Conservation (phyloP, 352 stramenopile genomes). For the Phytophthora sojae region DNA sequence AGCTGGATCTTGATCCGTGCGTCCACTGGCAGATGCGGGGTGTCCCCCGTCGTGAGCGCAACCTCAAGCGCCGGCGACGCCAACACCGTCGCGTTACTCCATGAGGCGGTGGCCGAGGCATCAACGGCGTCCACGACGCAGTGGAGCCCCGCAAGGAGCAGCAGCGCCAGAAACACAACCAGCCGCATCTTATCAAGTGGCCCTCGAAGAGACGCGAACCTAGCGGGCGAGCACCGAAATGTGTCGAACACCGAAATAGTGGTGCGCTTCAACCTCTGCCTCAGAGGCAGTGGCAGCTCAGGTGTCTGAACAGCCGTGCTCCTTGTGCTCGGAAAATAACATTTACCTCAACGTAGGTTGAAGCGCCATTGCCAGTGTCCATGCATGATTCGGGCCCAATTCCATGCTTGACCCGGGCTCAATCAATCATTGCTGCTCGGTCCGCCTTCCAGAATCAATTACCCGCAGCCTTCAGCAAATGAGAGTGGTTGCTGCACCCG, state of each 20-base stretch:
- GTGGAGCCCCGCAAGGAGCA: conserved; percentile 9
- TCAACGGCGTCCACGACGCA: conserved; percentile 13
- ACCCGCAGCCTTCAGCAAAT: no score
- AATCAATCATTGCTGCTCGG: no score
- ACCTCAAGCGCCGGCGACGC: conserved; percentile 28
- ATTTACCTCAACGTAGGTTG: no score
- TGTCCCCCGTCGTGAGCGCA: conserved; percentile 25
- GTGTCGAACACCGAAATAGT: conserved; percentile 8
- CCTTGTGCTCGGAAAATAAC: neutral
- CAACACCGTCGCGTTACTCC: conserved; percentile 43
- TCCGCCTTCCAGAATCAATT: no score
- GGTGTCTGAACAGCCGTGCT: no score
- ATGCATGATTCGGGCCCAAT: no score
- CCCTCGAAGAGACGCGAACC: conserved; percentile 21
- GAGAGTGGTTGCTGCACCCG: no score
- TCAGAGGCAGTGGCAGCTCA: no score
- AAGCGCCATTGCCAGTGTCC: no score
- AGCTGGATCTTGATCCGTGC: conserved; percentile 43
- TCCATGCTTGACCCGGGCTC: no score
- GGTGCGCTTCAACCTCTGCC: no score
- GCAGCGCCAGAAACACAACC: conserved; percentile 9
- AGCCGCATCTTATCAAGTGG: conserved; percentile 10
- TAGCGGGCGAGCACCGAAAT: conserved; percentile 11
- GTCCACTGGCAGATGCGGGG: neutral
- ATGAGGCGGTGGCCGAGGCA: conserved; percentile 14